Percentiles rank a stretch among this genome's conserved stretches.
Evolutionary conservation across 306 rosid genomes (phyloP).

Genomic region (Malus sylvestris): DNA sequence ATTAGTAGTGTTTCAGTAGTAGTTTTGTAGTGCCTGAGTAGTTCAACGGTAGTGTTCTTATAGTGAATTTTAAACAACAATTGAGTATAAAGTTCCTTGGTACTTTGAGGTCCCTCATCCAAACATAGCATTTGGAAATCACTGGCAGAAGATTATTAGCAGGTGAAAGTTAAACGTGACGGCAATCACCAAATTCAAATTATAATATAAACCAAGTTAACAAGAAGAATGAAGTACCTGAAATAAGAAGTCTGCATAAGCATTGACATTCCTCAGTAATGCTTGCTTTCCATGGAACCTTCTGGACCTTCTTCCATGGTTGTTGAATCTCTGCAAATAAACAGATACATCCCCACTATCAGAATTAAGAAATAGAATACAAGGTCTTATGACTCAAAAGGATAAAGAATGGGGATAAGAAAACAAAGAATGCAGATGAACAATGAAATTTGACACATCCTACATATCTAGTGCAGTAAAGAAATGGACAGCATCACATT

Average conservation of each 20-base stretch:
- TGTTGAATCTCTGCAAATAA: conserved; percentile 46
- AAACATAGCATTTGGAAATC: neutral
- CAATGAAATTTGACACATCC: neutral
- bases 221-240: conserved; percentile 41
- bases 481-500: neutral
- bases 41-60: neutral
- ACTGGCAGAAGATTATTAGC: neutral
- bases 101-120: neutral
- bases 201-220: neutral
- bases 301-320: conserved; percentile 41
- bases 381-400: neutral
- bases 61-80: neutral
- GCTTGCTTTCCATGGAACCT: conserved; percentile 39
- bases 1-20: neutral
- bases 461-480: neutral
- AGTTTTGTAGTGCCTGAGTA: neutral
- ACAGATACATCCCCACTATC: neutral
- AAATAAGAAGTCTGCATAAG: conserved; percentile 66
- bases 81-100: neutral
- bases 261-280: conserved; percentile 38
- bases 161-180: neutral
- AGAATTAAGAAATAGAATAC: neutral
- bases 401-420: neutral
- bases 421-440: neutral
- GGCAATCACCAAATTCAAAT: neutral